Evolutionary conservation across 805 yeast genomes (phyloP), one percentile per base, ranked within the genome.

Genomic region (Saccharomyces paradoxus): DNA sequence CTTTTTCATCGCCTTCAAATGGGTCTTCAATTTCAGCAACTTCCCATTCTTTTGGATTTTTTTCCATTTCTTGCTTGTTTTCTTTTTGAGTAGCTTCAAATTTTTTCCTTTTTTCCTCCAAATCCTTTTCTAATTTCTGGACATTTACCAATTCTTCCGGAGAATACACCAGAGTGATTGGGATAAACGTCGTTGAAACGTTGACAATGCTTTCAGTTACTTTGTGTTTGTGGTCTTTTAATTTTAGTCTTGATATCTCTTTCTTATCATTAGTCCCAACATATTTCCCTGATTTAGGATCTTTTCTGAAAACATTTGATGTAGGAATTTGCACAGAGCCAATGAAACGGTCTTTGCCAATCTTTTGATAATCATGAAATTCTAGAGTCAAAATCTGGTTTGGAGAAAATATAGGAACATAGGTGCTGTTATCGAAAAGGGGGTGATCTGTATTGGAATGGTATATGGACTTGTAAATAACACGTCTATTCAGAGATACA

Each of bases 341-440:
- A 60, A 87, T 72, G 1, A 79, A 63, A 63, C 90, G 78, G 67
- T 86, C 90, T 54, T 79, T 80, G 29, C 81, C 82, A 31, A 79
- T 75, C 22, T 76, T 74, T 67, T 87, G 89, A 50, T 80, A 83
- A 70, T 87, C 94, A 79, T 80, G 78, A 52, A 84, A 72, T 55
- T 81, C 81, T 44, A 87, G 64, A 30, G 78, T 70, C 53, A 84
- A 68, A 57, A 76, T 81, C 67, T 86, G 89, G 62, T 77, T 79
- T 58, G 78, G 81, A 50, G 84, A 81, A 21, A 76, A 67, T 37
- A 87, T 72, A 4, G 94, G 87, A 50, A 86, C 63, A 64, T 79
- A 87, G 41, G 75, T 71, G 6, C 80, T 83, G 52, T 78, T 77
- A 62, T 85, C 77, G 69, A 78, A 87, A n/a, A 63, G 60, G 2